Conservation (phyloP, 257 asterid genomes). For the Catharanthus roseus region DNA sequence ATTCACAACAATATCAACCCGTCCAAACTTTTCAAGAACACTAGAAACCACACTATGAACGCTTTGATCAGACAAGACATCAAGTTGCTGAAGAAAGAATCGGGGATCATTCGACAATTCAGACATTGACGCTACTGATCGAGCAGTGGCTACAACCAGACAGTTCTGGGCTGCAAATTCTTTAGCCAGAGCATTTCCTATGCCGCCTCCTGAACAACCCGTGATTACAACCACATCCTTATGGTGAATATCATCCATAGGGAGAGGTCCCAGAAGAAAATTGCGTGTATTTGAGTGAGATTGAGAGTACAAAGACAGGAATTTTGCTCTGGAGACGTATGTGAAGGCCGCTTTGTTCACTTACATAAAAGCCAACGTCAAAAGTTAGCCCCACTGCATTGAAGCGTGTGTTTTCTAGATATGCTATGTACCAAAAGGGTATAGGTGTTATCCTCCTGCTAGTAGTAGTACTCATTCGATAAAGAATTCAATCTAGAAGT, state of each 20-base stretch:
- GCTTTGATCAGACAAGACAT: conserved; percentile 65
- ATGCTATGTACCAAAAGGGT: too few relatives aligned
- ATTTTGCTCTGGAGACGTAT: neutral
- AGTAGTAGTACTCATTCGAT: too few relatives aligned
- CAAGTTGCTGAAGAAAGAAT: conserved; percentile 67
- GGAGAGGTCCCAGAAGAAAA: neutral
- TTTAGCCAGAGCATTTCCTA: conserved; percentile 82
- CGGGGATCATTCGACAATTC: conserved; percentile 56
- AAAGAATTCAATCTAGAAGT: too few relatives aligned
- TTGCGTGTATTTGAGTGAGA: neutral
- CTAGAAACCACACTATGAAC: conserved; percentile 52
- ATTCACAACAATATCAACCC: conserved; percentile 74
- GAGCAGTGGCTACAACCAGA: conserved; percentile 87
- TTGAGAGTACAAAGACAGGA: neutral
- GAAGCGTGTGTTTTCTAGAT: too few relatives aligned
- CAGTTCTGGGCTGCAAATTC: conserved; percentile 72
- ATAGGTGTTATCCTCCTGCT: too few relatives aligned
- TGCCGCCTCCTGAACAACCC: conserved; percentile 84
- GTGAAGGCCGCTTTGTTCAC: neutral
- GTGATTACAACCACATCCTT: conserved; percentile 67
- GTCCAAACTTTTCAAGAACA: conserved; percentile 63
- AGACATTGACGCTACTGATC: conserved; percentile 54
- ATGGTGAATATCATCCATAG: conserved; percentile 24
- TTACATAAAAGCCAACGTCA: too few relatives aligned
- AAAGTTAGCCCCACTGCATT: too few relatives aligned